phyloP scores from a whole-genome alignment of 805 yeast species.

The Candida taoyuanica region DNA sequence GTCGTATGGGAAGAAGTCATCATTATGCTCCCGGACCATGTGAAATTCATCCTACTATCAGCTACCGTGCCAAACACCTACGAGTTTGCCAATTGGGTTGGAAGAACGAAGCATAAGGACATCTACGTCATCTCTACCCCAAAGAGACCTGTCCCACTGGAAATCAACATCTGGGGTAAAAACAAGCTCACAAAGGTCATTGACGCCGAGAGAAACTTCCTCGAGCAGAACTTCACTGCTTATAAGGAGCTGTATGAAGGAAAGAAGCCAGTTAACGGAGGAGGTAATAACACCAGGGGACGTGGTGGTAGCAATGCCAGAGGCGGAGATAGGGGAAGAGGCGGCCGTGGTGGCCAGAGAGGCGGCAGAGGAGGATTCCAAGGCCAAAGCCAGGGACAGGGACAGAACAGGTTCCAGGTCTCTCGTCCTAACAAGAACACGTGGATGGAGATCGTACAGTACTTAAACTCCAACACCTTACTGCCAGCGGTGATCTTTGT shows the following conservation, averaged over 20 bases:
- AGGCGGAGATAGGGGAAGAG: conserved; percentile 37
- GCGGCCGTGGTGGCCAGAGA: conserved; percentile 37
- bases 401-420: conserved; percentile 30
- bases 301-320: conserved; percentile 32
- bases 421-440: conserved; percentile 66
- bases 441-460: conserved; percentile 71
- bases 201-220: conserved; percentile 66
- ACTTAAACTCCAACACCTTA: conserved; percentile 59
- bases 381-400: conserved; percentile 27
- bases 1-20: conserved; percentile 99
- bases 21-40: conserved; percentile 95
- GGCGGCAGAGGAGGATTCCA: conserved; percentile 31
- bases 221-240: conserved; percentile 55
- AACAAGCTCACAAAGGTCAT: conserved; percentile 67
- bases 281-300: conserved; percentile 2
- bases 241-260: conserved; percentile 50
- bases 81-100: conserved; percentile 98
- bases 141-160: conserved; percentile 94
- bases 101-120: conserved; percentile 93
- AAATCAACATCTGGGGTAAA: conserved; percentile 81
- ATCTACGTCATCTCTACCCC: conserved; percentile 95
- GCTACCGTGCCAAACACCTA: conserved; percentile 99
- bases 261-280: conserved; percentile 33
- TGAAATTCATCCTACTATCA: conserved; percentile 81
- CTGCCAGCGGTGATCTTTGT: conserved; percentile 92